Base-by-base conservation (phyloP, 164 flowering plant species). In the Cinnamomum micranthum region DNA sequence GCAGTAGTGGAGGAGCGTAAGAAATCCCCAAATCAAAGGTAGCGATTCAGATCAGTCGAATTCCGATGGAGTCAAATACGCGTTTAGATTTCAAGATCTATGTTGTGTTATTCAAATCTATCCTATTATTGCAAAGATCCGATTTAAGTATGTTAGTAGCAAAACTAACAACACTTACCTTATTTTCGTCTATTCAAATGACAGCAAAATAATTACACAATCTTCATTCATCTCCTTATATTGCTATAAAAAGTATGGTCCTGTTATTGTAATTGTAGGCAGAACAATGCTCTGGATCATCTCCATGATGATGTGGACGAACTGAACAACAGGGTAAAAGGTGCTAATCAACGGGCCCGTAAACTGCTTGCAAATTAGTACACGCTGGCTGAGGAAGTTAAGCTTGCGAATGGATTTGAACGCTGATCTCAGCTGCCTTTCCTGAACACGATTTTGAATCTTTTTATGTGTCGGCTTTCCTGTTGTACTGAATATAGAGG, bases 221-320 rank as follows among this genome's bases (percentile, higher is more conserved):
- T 6, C 47, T 55, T 55, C 27, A 11, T 51, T 20, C 2, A 5
- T 58, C 27, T 15, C 28, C 51, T 72, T 58, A n/a, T 4, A 7
- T 19, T 25, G 62, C 28, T 11, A 5, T 67, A 31, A 28, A 31
- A 15, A 6, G n/a, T 31, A 27, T 27, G 69, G 14, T 67, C 47
- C 33, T 33, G 22, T 65, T 55, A 19, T 65, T 59, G 52, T 55
- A 24, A 51, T 74, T 87, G 82, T 91, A 94, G 97, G 85, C 97
- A 94, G 70, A 90, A 87, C 79, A 82, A 88, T 71, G 87, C 86
- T 35, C 75, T 92, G 77, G 91, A 87, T 77, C 84, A 79, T 83
- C 47, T 91, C n/a, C 14, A 80, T 35, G 87, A 79, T 33, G 98
- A 94, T 79, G 87, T 86, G 69, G 93, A 90, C 0, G 96, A 85